phyloP scores from a whole-genome alignment of 2,329 filamentous ascomycete species.

The Erysiphe pulchra region DNA sequence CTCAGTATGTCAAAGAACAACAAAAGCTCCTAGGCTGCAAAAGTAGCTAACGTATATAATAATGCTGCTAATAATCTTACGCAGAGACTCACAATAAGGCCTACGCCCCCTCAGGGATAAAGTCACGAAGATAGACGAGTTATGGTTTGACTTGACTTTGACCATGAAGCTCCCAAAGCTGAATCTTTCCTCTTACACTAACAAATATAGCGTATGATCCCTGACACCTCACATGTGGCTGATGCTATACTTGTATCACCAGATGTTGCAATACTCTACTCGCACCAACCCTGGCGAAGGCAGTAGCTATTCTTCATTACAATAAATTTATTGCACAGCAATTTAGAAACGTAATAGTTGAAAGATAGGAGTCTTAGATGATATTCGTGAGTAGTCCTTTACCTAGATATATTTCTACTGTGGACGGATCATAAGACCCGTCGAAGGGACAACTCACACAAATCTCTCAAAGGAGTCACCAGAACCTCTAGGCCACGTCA shows the following conservation, averaged over 20 bases:
- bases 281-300: no score
- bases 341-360: no score
- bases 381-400: no score
- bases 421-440: neutral
- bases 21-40: neutral
- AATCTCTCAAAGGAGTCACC: neutral
- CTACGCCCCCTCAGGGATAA: neutral
- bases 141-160: neutral
- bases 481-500: neutral
- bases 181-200: neutral
- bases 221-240: no score
- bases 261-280: no score
- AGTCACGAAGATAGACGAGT: neutral
- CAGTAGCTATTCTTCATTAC: no score
- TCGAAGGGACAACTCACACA: neutral
- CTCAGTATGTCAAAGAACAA: neutral
- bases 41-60: neutral
- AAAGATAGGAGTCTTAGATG: no score
- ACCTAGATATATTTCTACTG: neutral
- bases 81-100: neutral
- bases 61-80: neutral
- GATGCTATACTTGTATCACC: no score
- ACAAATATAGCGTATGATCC: neutral
- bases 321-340: no score
- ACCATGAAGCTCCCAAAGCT: neutral